Conservation (phyloP, 441 rosid species). For the Sinapis alba region DNA sequence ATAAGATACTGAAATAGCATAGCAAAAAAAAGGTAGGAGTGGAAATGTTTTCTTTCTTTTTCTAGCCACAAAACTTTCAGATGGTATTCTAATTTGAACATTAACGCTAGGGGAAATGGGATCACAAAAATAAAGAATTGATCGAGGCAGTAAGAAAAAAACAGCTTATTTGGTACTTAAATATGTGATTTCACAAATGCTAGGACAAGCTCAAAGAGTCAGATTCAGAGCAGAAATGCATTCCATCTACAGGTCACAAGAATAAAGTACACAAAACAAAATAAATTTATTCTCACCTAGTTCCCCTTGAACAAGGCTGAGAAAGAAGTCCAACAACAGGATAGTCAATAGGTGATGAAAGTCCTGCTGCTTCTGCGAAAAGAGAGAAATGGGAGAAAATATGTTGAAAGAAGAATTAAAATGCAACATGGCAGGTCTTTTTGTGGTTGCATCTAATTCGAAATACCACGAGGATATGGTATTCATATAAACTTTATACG, state of each 20-base stretch:
- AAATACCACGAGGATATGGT: slow-evolving; percentile 14
- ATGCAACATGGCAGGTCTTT: slow-evolving; percentile 18
- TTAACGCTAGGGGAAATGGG: slow-evolving; percentile 12
- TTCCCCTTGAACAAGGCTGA: slow-evolving; percentile 60
- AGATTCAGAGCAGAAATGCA: slow-evolving; percentile 13
- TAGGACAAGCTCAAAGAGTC: slow-evolving; percentile 25
- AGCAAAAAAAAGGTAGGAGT: slow-evolving; percentile 16
- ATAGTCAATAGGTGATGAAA: slow-evolving; percentile 51
- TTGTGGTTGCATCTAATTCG: slow-evolving; percentile 20
- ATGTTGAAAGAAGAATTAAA: slow-evolving; percentile 21
- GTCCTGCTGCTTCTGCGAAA: slow-evolving; percentile 56
- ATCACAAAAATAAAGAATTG: neutral
- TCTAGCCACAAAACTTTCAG: neutral
- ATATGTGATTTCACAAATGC: slow-evolving; percentile 13
- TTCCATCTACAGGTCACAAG: slow-evolving; percentile 4
- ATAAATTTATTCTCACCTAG: slow-evolving; percentile 43
- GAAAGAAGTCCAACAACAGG: slow-evolving; percentile 67
- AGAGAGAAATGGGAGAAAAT: slow-evolving; percentile 21
- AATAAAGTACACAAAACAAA: slow-evolving; percentile 19
- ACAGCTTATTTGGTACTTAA: slow-evolving; percentile 19
- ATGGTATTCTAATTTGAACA: slow-evolving; percentile 3
- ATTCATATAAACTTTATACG: neutral
- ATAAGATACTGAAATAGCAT: slow-evolving; percentile 12
- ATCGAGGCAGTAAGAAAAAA: neutral
- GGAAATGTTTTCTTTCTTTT: neutral